Conservation (phyloP, 768 basidiomycete species). For the Royoungia palumana region DNA sequence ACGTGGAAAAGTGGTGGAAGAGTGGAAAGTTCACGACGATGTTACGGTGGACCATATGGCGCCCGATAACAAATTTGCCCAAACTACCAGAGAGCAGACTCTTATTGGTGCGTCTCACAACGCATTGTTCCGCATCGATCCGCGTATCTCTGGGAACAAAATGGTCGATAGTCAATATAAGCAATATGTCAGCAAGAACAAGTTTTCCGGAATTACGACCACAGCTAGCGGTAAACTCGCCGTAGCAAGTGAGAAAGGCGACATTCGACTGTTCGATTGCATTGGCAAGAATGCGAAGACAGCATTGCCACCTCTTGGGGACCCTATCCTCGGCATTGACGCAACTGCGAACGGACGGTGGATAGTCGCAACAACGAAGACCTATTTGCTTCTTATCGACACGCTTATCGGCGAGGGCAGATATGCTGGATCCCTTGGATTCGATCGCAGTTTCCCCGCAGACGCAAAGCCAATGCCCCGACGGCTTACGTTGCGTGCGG, state of each 20-base stretch:
- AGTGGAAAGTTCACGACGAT: constrained; percentile 96
- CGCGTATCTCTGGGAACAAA: constrained; percentile 87
- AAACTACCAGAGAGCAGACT: constrained; percentile 88
- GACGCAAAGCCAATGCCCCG: constrained; percentile 88
- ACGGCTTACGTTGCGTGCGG: constrained; percentile 79
- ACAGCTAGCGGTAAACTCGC: constrained; percentile 85
- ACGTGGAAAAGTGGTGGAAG: constrained; percentile 93
- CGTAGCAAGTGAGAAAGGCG: constrained; percentile 94
- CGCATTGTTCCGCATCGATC: constrained; percentile 96
- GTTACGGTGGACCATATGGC: constrained; percentile 85
- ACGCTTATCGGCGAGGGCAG: constrained; percentile 90
- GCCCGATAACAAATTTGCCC: constrained; percentile 92
- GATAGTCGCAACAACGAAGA: constrained; percentile 94
- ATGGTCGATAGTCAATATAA: constrained; percentile 94
- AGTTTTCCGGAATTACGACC: constrained; percentile 89
- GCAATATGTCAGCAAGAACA: constrained; percentile 93
- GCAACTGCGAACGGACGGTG: constrained; percentile 92
- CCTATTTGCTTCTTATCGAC: constrained; percentile 91
- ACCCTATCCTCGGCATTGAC: constrained; percentile 93
- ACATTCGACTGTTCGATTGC: constrained; percentile 90
- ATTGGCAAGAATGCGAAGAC: constrained; percentile 99
- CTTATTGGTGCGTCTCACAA: constrained; percentile 92
- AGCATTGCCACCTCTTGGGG: constrained; percentile 89
- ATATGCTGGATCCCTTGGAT: constrained; percentile 79
- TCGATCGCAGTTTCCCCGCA: constrained; percentile 95